Evolutionary conservation across 2,329 filamentous ascomycete species (phyloP).

Genomic region (Penicillium verrucosum): DNA sequence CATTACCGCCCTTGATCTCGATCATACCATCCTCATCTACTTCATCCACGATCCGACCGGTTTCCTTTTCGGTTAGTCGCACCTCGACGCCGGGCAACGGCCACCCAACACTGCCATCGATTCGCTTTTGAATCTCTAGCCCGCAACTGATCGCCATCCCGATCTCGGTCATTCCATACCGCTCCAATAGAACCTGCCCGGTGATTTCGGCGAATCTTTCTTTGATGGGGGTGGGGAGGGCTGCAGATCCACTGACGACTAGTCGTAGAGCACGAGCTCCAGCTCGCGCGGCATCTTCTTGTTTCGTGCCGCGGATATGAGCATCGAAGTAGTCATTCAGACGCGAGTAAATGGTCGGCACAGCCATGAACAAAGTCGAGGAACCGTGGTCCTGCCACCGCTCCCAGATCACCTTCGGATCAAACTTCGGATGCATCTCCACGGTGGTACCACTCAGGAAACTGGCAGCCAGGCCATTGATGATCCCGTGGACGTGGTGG

Average conservation of each 20-base stretch:
- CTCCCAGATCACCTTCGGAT: slow-evolving; percentile 46
- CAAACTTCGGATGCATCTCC: slow-evolving; percentile 49
- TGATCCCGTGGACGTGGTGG: slow-evolving; percentile 51
- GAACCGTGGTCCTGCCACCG: slow-evolving; percentile 43
- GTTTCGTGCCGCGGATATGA: slow-evolving; percentile 36
- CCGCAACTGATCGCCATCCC: slow-evolving; percentile 49
- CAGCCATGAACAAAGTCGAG: slow-evolving; percentile 50
- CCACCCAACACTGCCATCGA: slow-evolving; percentile 51
- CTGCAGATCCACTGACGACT: slow-evolving; percentile 43
- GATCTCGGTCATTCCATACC: slow-evolving; percentile 53
- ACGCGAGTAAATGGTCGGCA: slow-evolving; percentile 52
- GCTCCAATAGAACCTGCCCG: slow-evolving; percentile 44
- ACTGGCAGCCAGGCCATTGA: slow-evolving; percentile 50
- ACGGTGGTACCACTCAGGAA: slow-evolving; percentile 47
- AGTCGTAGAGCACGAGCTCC: slow-evolving; percentile 38
- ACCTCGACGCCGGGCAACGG: slow-evolving; percentile 49
- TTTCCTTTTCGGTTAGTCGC: slow-evolving; percentile 44
- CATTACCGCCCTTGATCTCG: slow-evolving; percentile 42
- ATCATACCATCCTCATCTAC: slow-evolving; percentile 43
- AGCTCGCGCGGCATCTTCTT: slow-evolving; percentile 31
- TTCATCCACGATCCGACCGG: slow-evolving; percentile 29
- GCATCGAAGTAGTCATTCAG: slow-evolving; percentile 47
- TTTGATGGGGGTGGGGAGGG: slow-evolving; percentile 43
- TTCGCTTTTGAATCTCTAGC: slow-evolving; percentile 37
- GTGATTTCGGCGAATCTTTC: slow-evolving; percentile 42